phyloP scores from a whole-genome alignment of 2,329 filamentous ascomycete genomes.

The Hirsutella minnesotensis region DNA sequence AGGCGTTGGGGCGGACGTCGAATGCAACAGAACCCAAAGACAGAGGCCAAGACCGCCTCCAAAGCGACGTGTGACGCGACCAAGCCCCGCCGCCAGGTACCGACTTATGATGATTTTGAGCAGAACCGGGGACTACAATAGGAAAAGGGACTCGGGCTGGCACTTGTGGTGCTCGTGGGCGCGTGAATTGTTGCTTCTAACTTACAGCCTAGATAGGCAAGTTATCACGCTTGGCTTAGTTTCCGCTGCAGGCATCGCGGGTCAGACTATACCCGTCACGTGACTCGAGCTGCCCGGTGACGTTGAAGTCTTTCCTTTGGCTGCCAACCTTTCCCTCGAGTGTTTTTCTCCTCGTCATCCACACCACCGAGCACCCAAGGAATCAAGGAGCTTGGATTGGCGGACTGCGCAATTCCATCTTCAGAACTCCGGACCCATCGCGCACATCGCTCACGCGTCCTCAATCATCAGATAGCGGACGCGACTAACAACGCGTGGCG shows the following conservation, averaged over 20 bases:
- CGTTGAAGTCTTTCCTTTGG: conserved; percentile 21
- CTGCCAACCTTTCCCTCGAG: conserved; percentile 18
- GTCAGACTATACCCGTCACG: conserved; percentile 13
- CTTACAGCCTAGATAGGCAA: too few species aligned
- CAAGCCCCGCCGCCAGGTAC: background rate
- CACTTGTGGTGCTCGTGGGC: too few species aligned
- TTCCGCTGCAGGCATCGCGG: background rate
- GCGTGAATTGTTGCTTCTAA: too few species aligned
- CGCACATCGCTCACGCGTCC: conserved; percentile 12
- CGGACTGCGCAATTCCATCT: conserved; percentile 21
- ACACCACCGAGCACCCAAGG: conserved; percentile 19
- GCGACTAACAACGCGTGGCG: conserved; percentile 17
- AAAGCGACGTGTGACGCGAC: background rate
- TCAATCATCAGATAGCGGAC: conserved; percentile 6
- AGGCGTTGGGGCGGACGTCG: conserved; percentile 8
- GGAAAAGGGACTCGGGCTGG: too few species aligned
- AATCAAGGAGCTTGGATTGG: conserved; percentile 17
- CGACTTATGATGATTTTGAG: too few species aligned
- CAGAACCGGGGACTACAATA: too few species aligned
- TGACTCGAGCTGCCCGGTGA: conserved; percentile 18
- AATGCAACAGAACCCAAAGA: background rate
- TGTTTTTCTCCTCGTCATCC: conserved; percentile 23
- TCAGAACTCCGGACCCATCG: conserved; percentile 15
- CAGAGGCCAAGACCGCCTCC: background rate
- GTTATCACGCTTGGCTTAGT: background rate